Evolutionary conservation across 805 yeast genomes (phyloP), one percentile per base, ranked within the genome.

Genomic region (Starmerella khaoyaiensis): DNA sequence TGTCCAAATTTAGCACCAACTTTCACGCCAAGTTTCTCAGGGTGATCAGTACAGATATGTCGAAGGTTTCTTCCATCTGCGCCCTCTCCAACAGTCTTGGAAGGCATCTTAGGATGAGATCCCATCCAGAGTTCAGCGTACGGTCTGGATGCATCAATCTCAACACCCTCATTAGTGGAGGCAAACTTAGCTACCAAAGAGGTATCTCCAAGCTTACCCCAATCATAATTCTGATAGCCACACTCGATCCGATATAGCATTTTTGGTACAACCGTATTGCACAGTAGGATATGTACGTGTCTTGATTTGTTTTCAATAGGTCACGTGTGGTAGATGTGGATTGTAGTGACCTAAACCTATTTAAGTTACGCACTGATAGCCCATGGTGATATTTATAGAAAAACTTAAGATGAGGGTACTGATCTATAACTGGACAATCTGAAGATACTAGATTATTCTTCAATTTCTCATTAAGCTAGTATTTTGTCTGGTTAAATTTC

Each of bases 71-170:
- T 8, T 11, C 14, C 5, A 20, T 36, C 39, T 25, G 21, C 31
- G 22, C 76, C 76, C 15, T 64, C 59, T 20, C 62, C 69, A 19
- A 69, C 67, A 33, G 71, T 69, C 33, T 60, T 61, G 15, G 94
- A 78, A 21, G 97, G 95, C 10, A 79, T 84, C 31, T 79, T 79
- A 36, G 93, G 87, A 57, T 90, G 98, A 19, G 97, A 84, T 27
- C 98, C 98, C 98, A 90, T 90, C 98, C 98, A 90, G 49, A 90
- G 67, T 59, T 90, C 98, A 14, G 98, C 98, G 55, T 90, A 90
- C 9, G 98, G 97, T 54, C 75, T 72, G 26, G 66, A 36, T 51
- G 78, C 86, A 47, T 79, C 82, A 38, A 84, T 69, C 15, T 53
- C 54, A 37, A 81, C 64, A 10, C 49, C 30, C 2, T 81, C 70